These are phyloP conservation scores for Scheffersomyces lignosus DNA, from an alignment of 805 yeast species.

Conservation along the genomic window DNA sequence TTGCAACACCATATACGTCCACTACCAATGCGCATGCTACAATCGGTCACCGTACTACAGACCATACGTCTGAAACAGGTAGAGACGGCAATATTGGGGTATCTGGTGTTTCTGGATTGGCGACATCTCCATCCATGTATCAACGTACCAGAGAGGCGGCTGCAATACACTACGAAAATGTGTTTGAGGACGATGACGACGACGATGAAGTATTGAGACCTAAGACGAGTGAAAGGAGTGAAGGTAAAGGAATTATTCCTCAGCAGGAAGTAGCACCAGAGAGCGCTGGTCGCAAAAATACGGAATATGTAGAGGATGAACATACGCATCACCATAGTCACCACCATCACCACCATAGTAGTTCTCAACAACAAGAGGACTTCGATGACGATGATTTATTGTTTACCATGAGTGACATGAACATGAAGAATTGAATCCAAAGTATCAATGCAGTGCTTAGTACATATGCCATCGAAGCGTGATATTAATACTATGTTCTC, in stretches of 20 bases:
- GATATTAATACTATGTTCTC: no score
- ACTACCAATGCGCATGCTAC: conserved; percentile 25
- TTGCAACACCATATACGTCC: conserved; percentile 23
- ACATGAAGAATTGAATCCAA: no score
- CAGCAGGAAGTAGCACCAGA: background rate
- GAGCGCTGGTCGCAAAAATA: background rate
- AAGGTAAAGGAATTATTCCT: background rate
- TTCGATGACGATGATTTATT: conserved; percentile 61
- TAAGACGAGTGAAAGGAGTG: background rate
- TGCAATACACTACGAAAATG: conserved; percentile 35
- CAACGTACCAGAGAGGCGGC: conserved; percentile 9
- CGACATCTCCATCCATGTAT: conserved; percentile 37
- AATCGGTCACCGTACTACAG: no score
- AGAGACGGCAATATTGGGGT: conserved; percentile 1
- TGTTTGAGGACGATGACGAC: conserved; percentile 50
- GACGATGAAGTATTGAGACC: conserved; percentile 27
- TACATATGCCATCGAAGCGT: no score
- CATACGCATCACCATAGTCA: background rate
- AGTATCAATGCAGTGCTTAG: no score
- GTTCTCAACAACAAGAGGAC: conserved; percentile 9
- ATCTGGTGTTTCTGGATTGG: conserved; percentile 26
- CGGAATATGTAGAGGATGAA: no score
- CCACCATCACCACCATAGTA: background rate
- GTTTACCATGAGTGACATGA: conserved; percentile 77
- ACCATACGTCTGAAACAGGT: conserved; percentile 2